A percentile compares a stretch with the other conserved stretches of the same genome.
phyloP scores from a whole-genome alignment of 345 rosid species.

The Garcia nutans region DNA sequence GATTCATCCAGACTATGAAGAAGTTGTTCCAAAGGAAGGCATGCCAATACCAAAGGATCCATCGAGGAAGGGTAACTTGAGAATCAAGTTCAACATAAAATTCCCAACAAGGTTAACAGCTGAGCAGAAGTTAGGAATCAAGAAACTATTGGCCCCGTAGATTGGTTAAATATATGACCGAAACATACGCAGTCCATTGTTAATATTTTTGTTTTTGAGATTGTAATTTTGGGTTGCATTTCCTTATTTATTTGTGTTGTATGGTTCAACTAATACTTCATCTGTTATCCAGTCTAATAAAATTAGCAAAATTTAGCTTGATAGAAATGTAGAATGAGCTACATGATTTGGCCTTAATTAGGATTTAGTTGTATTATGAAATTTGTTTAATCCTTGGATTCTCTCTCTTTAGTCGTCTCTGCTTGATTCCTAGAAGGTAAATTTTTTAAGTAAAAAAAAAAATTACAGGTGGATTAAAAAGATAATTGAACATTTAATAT shows the following conservation, averaged over 20 bases:
- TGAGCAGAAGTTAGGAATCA: conserved; percentile 80
- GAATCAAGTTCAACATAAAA: conserved; percentile 68
- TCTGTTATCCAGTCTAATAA: conserved; percentile 15
- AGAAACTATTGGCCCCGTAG: conserved; percentile 50
- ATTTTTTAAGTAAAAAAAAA: no score
- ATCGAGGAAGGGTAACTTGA: conserved; percentile 61
- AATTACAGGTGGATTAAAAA: no score
- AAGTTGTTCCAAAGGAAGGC: conserved; percentile 74
- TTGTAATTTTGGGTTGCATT: background rate
- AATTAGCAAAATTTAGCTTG: background rate
- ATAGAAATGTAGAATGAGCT: background rate
- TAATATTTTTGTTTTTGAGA: background rate
- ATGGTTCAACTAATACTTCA: background rate
- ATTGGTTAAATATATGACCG: background rate
- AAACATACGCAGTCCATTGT: background rate
- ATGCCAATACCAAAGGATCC: conserved; percentile 85
- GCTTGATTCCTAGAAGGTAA: no score
- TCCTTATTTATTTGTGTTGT: background rate
- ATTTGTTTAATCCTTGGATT: no score
- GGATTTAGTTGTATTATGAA: no score
- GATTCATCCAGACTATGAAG: conserved; percentile 75
- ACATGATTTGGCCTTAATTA: no score
- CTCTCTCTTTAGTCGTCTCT: no score
- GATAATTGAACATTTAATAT: no score
- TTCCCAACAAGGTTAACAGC: conserved; percentile 66